phyloP scores from a whole-genome alignment of 2,329 filamentous ascomycete genomes.

The Pseudogymnoascus sp. region DNA sequence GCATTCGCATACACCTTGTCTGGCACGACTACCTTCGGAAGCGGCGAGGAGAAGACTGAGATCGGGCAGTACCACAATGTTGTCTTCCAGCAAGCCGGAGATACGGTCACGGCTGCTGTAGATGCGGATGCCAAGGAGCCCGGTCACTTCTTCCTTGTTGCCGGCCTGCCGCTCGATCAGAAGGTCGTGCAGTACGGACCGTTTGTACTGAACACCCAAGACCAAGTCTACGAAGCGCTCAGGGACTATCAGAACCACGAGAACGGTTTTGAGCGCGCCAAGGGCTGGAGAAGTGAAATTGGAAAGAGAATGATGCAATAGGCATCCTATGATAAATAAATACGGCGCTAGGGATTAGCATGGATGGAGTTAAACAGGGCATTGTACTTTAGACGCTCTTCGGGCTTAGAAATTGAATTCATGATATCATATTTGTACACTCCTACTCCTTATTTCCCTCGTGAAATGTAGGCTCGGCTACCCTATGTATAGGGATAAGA shows the following conservation, averaged over 20 bases:
- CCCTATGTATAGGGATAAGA: background rate
- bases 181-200: slow-evolving; percentile 77
- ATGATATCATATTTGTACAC: slow-evolving; percentile 6
- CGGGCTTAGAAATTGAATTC: background rate
- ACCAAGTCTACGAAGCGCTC: slow-evolving; percentile 69
- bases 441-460: background rate
- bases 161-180: slow-evolving; percentile 73
- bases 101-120: slow-evolving; percentile 65
- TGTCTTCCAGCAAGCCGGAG: slow-evolving; percentile 74
- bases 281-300: slow-evolving; percentile 79
- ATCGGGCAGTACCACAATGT: slow-evolving; percentile 76
- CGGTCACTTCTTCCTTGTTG: slow-evolving; percentile 54
- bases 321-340: background rate
- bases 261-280: slow-evolving; percentile 74
- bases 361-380: background rate
- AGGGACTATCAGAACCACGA: slow-evolving; percentile 62
- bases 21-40: slow-evolving; percentile 59
- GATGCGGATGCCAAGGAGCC: slow-evolving; percentile 52
- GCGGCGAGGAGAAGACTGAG: slow-evolving; percentile 38
- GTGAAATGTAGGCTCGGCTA: background rate
- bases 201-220: slow-evolving; percentile 67
- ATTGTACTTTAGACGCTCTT: background rate
- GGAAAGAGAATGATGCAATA: slow-evolving; percentile 59
- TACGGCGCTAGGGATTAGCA: background rate
- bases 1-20: slow-evolving; percentile 81